Evolutionary conservation across 2,329 filamentous ascomycete species (phyloP).

Genomic region (Talaromyces sp.): DNA sequence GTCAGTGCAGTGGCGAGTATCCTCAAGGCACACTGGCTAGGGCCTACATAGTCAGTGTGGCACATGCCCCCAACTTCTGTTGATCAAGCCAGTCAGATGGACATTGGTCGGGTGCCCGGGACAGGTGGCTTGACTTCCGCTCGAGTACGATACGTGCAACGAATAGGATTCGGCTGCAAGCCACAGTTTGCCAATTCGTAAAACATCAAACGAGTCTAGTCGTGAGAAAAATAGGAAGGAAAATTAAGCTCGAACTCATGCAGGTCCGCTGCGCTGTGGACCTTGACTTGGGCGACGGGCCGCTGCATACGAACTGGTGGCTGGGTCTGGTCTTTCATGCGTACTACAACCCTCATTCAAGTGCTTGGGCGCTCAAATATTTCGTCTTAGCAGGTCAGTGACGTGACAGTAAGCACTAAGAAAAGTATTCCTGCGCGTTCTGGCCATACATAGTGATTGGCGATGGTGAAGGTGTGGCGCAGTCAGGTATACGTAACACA

Average conservation of each 20-base stretch:
- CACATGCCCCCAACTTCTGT: not conserved
- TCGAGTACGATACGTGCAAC: not conserved
- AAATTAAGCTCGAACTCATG: not conserved
- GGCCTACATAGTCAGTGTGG: not conserved
- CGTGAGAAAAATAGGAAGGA: not conserved
- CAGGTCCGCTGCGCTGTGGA: not conserved
- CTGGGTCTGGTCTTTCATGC: not conserved
- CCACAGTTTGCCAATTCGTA: not conserved
- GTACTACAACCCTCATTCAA: not conserved
- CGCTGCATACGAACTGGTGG: not conserved
- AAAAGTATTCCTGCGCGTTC: not conserved
- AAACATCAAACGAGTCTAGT: too few species aligned
- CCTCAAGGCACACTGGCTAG: not conserved
- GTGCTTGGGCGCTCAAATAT: not conserved
- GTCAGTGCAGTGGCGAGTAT: conserved; percentile 5
- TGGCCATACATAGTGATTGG: not conserved
- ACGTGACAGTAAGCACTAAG: not conserved
- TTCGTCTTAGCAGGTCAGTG: not conserved
- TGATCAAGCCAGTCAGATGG: not conserved
- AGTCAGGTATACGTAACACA: not conserved
- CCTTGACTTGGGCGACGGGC: not conserved
- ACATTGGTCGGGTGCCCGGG: not conserved
- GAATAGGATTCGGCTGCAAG: not conserved
- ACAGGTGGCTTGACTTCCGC: not conserved
- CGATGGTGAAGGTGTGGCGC: not conserved